Conservation (phyloP, 306 rosid genomes). For the Neltuma alba region DNA sequence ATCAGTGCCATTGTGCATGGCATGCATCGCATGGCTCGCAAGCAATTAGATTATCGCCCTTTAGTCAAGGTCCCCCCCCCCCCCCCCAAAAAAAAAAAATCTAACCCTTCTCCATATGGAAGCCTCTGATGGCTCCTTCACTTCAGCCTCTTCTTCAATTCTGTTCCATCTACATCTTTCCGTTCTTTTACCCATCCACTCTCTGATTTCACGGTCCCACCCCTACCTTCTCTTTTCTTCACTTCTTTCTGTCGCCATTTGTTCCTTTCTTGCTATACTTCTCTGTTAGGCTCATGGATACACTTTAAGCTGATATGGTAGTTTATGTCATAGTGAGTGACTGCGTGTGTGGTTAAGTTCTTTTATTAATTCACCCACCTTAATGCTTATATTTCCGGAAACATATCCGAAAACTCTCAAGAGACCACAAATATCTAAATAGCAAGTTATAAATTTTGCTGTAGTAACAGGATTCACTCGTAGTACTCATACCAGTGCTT, state of each 20-base stretch:
- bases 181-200: background rate
- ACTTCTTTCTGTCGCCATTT: background rate
- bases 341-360: background rate
- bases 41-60: background rate
- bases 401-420: background rate
- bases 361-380: background rate
- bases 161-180: background rate
- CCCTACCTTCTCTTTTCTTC: background rate
- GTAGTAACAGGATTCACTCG: background rate
- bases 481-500: too few relatives aligned
- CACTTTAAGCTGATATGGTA: background rate
- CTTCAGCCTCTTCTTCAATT: background rate
- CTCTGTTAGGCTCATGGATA: background rate
- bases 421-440: background rate
- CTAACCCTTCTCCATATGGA: background rate
- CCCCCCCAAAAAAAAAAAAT: too few relatives aligned
- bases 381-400: background rate
- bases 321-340: background rate
- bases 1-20: background rate
- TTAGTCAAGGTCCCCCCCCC: background rate
- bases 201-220: background rate
- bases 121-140: background rate
- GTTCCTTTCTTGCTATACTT: background rate
- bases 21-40: background rate
- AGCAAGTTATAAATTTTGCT: background rate